These are phyloP conservation scores for Kluyveromyces wickerhamii DNA, from an alignment of 805 yeast species.

Conservation along the genomic window DNA sequence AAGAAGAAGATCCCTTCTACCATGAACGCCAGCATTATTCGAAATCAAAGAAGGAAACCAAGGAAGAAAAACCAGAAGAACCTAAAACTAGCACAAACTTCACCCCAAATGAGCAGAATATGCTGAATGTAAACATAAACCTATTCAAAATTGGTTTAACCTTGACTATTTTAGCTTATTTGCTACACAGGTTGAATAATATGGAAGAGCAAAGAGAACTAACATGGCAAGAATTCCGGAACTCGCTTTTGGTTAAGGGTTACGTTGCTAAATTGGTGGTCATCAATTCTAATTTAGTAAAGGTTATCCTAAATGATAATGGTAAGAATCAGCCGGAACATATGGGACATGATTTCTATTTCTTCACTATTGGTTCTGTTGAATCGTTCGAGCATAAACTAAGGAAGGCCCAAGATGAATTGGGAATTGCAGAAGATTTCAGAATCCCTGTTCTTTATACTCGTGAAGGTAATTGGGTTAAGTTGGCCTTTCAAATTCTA, in stretches of 20 bases:
- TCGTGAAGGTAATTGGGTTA: constrained; percentile 58
- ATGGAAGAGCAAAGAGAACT: constrained; percentile 43
- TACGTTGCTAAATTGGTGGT: constrained; percentile 67
- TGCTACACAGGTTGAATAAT: constrained; percentile 25
- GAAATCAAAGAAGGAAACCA: constrained; percentile 12
- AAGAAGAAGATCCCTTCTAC: constrained; percentile 11
- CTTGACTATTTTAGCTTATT: constrained; percentile 26
- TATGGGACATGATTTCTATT: constrained; percentile 32
- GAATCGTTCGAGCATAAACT: constrained; percentile 80
- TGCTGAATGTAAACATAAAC: constrained; percentile 28
- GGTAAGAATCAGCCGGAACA: constrained; percentile 43
- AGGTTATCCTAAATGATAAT: constrained; percentile 56
- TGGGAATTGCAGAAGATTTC: constrained; percentile 50
- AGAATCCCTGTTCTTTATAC: constrained; percentile 77
- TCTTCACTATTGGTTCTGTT: constrained; percentile 80
- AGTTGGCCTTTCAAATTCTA: constrained; percentile 60
- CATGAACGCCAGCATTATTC: constrained; percentile 13
- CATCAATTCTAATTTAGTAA: constrained; percentile 67
- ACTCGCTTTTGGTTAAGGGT: constrained; percentile 66
- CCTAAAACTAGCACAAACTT: constrained; percentile 10
- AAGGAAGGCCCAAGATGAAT: constrained; percentile 65
- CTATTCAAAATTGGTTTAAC: constrained; percentile 30
- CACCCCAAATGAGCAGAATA: constrained; percentile 24
- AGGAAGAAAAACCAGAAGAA: constrained; percentile 12
- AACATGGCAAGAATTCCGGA: constrained; percentile 87